These are phyloP conservation scores for Mycena vitilis DNA, from an alignment of 768 basidiomycete genomes.

Conservation along the genomic window DNA sequence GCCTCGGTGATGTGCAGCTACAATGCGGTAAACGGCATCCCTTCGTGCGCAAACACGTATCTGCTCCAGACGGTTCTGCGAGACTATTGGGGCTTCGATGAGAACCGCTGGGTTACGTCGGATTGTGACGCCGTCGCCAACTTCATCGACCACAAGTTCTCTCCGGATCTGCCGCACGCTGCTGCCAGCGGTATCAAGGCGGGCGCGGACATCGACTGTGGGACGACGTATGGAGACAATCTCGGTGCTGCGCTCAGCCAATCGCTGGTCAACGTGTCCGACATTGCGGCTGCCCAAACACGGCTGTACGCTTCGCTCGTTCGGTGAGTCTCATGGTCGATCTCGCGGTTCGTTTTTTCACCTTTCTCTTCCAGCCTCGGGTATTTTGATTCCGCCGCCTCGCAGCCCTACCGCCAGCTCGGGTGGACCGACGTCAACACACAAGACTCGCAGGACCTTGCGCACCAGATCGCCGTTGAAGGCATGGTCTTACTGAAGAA, in stretches of 20 bases:
- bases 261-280: constrained; percentile 56
- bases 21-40: constrained; percentile 70
- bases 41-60: constrained; percentile 65
- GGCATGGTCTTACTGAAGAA: constrained; percentile 74
- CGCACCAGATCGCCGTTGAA: constrained; percentile 62
- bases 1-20: constrained; percentile 74
- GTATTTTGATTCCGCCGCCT: constrained; percentile 64
- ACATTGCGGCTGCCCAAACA: constrained; percentile 56
- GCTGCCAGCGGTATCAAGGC: constrained; percentile 63
- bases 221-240: constrained; percentile 56
- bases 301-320: constrained; percentile 66
- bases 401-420: constrained; percentile 64
- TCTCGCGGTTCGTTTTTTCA: not conserved
- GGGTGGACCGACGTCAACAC: constrained; percentile 62
- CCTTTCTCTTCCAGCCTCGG: constrained; percentile 54
- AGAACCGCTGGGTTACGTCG: constrained; percentile 65
- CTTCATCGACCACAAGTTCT: constrained; percentile 62
- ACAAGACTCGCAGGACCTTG: constrained; percentile 58
- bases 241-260: constrained; percentile 62
- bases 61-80: constrained; percentile 64
- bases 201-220: constrained; percentile 68
- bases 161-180: constrained; percentile 56
- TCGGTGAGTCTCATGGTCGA: constrained; percentile 48
- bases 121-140: constrained; percentile 68
- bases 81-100: constrained; percentile 63